Conservation (phyloP, 768 basidiomycete species). For the Hypholoma sublateritium region DNA sequence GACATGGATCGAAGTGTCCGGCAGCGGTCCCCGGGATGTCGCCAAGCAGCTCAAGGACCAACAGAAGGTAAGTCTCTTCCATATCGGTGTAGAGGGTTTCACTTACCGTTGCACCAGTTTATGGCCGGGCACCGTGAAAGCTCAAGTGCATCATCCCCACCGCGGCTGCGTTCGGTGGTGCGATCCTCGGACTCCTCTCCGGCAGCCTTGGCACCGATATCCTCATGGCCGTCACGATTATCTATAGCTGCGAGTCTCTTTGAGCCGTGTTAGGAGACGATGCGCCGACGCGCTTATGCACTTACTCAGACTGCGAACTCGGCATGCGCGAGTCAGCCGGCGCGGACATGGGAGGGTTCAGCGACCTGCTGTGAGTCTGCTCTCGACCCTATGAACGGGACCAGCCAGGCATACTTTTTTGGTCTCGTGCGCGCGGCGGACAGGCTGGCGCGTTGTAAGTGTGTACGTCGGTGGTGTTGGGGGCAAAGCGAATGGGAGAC, state of each 20-base stretch:
- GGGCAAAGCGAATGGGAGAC: too few species aligned
- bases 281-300: background rate
- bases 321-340: conserved; percentile 87
- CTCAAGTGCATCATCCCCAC: conserved; percentile 97
- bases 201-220: conserved; percentile 96
- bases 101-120: conserved; percentile 33
- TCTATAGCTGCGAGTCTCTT: conserved; percentile 77
- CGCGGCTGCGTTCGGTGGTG: conserved; percentile 95
- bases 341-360: conserved; percentile 79
- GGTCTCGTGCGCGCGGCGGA: too few species aligned
- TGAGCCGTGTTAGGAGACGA: too few species aligned
- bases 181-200: conserved; percentile 89
- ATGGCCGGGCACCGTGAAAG: conserved; percentile 95
- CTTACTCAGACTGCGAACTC: conserved; percentile 83
- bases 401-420: too few species aligned
- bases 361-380: conserved; percentile 63
- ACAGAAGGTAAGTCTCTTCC: conserved; percentile 70
- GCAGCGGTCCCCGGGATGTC: conserved; percentile 91
- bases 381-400: too few species aligned
- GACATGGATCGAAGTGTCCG: conserved; percentile 99
- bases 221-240: conserved; percentile 96
- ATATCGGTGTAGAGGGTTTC: background rate
- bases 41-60: conserved; percentile 99
- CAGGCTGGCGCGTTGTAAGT: too few species aligned
- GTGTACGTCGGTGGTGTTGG: too few species aligned